Conservation (phyloP, 1,139 yeast species). For the Taiozyma sp. region DNA sequence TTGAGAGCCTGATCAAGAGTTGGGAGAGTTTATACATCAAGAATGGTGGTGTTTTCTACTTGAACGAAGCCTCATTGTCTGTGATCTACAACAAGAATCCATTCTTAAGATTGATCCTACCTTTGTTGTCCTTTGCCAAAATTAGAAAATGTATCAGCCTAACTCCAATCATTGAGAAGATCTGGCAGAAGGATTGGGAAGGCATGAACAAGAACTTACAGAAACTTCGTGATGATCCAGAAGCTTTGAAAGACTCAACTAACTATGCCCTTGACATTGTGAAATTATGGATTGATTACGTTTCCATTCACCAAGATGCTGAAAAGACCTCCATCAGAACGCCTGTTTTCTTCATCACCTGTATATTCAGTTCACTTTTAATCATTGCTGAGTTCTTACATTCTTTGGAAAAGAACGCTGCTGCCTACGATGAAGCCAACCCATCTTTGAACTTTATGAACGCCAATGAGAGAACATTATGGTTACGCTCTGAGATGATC, state of each 20-base stretch:
- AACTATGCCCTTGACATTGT: conserved; percentile 54
- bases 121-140: conserved; percentile 58
- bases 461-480: conserved; percentile 32
- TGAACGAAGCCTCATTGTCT: conserved; percentile 45
- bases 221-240: conserved; percentile 41
- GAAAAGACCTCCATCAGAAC: conserved; percentile 63
- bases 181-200: conserved; percentile 61
- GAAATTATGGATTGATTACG: conserved; percentile 66
- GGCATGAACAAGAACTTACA: conserved; percentile 53
- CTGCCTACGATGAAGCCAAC: conserved; percentile 22
- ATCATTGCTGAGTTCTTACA: conserved; percentile 58
- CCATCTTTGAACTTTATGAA: conserved; percentile 21
- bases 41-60: conserved; percentile 56
- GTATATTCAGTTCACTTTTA: conserved; percentile 57
- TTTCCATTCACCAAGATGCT: conserved; percentile 56
- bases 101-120: conserved; percentile 58
- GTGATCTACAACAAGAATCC: conserved; percentile 45
- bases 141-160: conserved; percentile 56
- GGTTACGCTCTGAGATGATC: conserved; percentile 33
- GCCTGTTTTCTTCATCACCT: conserved; percentile 69
- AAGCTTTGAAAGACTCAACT: conserved; percentile 55
- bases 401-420: conserved; percentile 48
- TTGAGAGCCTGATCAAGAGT: conserved; percentile 48
- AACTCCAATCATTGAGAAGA: conserved; percentile 51
- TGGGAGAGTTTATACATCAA: conserved; percentile 63